Evolutionary conservation across 2,329 filamentous ascomycete species (phyloP).

Genomic region (Aspergillus niger): DNA sequence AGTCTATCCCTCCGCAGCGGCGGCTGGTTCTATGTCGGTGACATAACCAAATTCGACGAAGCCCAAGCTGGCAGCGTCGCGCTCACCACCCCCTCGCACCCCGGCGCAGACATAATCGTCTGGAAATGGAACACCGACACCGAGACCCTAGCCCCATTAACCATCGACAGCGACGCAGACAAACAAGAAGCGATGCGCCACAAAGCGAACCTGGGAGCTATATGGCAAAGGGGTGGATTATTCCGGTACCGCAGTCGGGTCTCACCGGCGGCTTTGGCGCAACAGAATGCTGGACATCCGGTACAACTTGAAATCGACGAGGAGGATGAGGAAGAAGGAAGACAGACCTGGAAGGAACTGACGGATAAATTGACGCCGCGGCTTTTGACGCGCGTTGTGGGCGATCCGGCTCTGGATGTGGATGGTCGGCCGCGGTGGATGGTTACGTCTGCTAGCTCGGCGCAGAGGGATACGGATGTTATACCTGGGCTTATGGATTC

Average conservation of each 20-base stretch:
- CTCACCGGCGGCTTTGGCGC: slow-evolving; percentile 45
- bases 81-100: slow-evolving; percentile 22
- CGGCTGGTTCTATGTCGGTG: slow-evolving; percentile 60
- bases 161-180: slow-evolving; percentile 34
- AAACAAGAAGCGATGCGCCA: slow-evolving; percentile 54
- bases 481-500: slow-evolving; percentile 58
- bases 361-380: slow-evolving; percentile 53
- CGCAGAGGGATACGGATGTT: slow-evolving; percentile 57
- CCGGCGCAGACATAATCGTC: slow-evolving; percentile 50
- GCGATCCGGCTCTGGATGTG: slow-evolving; percentile 37
- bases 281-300: slow-evolving; percentile 7
- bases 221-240: slow-evolving; percentile 56
- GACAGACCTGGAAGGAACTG: slow-evolving; percentile 56
- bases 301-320: slow-evolving; percentile 27
- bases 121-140: slow-evolving; percentile 55
- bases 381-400: slow-evolving; percentile 55
- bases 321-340: slow-evolving; percentile 42
- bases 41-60: slow-evolving; percentile 29
- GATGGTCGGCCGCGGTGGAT: slow-evolving; percentile 53
- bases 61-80: slow-evolving; percentile 9
- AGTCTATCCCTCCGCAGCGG: slow-evolving; percentile 63
- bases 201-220: slow-evolving; percentile 57
- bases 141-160: slow-evolving; percentile 40
- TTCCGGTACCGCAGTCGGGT: slow-evolving; percentile 45
- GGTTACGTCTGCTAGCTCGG: slow-evolving; percentile 61